phyloP scores from a whole-genome alignment of 331 rosid species.

The Dryas integrifolia region DNA sequence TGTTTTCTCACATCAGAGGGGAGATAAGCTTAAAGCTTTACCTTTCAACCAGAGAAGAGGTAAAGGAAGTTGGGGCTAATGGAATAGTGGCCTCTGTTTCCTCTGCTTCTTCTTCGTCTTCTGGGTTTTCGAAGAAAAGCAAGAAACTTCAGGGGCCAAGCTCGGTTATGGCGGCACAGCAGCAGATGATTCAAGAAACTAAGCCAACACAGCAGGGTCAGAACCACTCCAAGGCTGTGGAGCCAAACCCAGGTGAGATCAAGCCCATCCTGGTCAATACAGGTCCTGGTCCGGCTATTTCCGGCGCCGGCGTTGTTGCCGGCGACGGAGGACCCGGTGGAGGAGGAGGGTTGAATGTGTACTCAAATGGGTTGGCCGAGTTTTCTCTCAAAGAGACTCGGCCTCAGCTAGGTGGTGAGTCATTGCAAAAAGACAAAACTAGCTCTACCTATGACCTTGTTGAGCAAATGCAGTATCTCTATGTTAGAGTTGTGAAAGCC shows the following conservation, averaged over 20 bases:
- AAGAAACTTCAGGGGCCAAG: constrained; percentile 40
- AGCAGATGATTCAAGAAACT: constrained; percentile 33
- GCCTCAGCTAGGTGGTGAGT: constrained; percentile 58
- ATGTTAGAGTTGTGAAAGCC: constrained; percentile 48
- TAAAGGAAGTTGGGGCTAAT: constrained; percentile 25
- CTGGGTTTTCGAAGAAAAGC: constrained; percentile 43
- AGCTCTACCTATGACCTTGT: constrained; percentile 65
- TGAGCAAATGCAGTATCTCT: constrained; percentile 61
- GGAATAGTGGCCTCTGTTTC: constrained; percentile 28
- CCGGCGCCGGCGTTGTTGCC: constrained; percentile 18
- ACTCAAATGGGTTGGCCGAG: constrained; percentile 36
- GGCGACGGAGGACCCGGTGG: constrained; percentile 13
- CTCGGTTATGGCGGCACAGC: constrained; percentile 32
- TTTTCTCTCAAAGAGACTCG: constrained; percentile 57
- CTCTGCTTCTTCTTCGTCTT: constrained; percentile 3
- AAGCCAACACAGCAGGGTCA: constrained; percentile 25
- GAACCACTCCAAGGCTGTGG: constrained; percentile 35
- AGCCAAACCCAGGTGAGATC: constrained; percentile 35
- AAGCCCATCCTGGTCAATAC: constrained; percentile 39
- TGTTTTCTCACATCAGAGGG: constrained; percentile 60
- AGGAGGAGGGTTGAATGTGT: constrained; percentile 23
- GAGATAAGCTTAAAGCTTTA: constrained; percentile 58
- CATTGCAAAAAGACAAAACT: constrained; percentile 46
- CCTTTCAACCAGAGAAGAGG: constrained; percentile 32
- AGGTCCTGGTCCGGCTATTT: constrained; percentile 28